A percentile compares a stretch with the other conserved stretches of the same genome.
Evolutionary conservation across 2,329 filamentous ascomycete genomes (phyloP).

Genomic region (Penicillium sp.): DNA sequence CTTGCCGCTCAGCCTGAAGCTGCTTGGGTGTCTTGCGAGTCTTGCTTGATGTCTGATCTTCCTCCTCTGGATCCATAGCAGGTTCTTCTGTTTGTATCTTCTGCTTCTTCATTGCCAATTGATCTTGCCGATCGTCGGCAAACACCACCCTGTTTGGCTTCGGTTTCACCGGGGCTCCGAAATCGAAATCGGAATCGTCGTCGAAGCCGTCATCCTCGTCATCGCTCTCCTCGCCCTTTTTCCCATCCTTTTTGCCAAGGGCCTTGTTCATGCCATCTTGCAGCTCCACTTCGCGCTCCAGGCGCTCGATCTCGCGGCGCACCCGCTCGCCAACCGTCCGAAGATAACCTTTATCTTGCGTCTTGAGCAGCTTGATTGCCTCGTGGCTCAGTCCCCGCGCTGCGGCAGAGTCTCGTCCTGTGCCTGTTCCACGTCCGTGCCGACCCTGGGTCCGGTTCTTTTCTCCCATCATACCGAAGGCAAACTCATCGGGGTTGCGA

Average conservation of each 20-base stretch:
- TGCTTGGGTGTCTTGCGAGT: conserved; percentile 43
- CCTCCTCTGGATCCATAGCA: conserved; percentile 23
- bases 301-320: conserved; percentile 51
- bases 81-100: conserved; percentile 19
- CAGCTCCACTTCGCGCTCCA: conserved; percentile 45
- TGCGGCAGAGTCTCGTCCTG: conserved; percentile 40
- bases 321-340: conserved; percentile 57
- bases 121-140: conserved; percentile 37
- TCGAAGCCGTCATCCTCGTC: conserved; percentile 23
- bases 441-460: conserved; percentile 41
- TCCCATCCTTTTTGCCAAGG: conserved; percentile 20
- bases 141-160: conserved; percentile 38
- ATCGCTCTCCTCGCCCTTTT: conserved; percentile 19
- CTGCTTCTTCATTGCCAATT: conserved; percentile 27
- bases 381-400: conserved; percentile 51
- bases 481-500: conserved; percentile 65
- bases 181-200: conserved; percentile 21
- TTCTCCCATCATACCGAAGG: conserved; percentile 61
- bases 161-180: conserved; percentile 18
- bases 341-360: conserved; percentile 62
- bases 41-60: conserved; percentile 14
- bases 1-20: conserved; percentile 41
- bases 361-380: conserved; percentile 63
- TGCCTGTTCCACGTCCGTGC: conserved; percentile 34
- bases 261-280: conserved; percentile 37